Evolutionary conservation across 352 stramenopile species (phyloP).

Genomic region (Pythium plurisporium): DNA sequence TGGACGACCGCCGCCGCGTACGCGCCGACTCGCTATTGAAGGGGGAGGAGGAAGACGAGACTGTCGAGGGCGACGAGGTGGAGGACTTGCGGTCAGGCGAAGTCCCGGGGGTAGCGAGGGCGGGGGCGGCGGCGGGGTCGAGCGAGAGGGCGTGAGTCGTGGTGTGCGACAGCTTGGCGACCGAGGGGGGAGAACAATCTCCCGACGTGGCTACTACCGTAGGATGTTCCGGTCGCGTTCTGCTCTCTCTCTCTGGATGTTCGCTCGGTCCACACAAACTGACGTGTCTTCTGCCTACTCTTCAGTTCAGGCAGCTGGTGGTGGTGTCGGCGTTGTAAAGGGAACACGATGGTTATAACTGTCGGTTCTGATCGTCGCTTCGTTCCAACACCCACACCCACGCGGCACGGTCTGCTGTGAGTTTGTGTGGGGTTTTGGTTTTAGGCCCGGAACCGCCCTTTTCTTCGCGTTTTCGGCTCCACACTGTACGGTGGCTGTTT

Average conservation of each 20-base stretch:
- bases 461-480: constrained; percentile 2
- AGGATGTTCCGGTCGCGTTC: constrained; percentile 16
- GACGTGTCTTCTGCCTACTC: constrained; percentile 4
- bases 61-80: constrained; percentile 7
- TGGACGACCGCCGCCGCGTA: constrained; percentile 21
- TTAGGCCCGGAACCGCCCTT: background rate
- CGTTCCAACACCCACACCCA: background rate
- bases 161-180: constrained; percentile 17
- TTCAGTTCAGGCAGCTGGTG: constrained; percentile 14
- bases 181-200: constrained; percentile 12
- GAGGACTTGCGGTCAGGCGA: constrained; percentile 1
- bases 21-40: constrained; percentile 9
- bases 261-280: background rate
- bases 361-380: constrained; percentile 6
- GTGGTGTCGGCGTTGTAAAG: background rate
- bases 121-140: background rate
- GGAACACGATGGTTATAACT: background rate
- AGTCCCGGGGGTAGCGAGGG: background rate
- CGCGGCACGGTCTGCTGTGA: background rate
- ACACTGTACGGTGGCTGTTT: background rate
- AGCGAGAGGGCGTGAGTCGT: background rate
- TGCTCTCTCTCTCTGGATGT: background rate
- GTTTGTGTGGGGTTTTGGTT: background rate
- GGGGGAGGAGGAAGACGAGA: constrained; percentile 19
- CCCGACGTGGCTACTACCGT: constrained; percentile 12